These are phyloP conservation scores for Fusarium keratoplasticum DNA, from an alignment of 2,329 filamentous ascomycete genomes.

Conservation along the genomic window DNA sequence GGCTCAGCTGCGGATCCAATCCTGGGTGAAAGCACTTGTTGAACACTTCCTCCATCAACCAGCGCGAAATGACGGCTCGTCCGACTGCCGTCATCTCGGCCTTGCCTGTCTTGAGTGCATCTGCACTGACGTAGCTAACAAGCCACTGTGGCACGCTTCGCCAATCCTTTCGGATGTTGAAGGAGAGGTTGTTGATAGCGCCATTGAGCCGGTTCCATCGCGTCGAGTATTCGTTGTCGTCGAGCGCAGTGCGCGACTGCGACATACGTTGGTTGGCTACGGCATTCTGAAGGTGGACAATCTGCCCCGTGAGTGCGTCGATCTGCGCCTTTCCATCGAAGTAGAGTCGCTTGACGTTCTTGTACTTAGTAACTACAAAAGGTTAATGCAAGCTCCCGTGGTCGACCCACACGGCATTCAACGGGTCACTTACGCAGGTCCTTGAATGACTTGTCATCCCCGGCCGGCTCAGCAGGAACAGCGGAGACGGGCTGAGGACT, in stretches of 20 bases:
- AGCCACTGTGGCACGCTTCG: constrained; percentile 84
- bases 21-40: constrained; percentile 93
- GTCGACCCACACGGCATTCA: not conserved
- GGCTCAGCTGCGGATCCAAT: constrained; percentile 80
- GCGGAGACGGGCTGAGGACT: constrained; percentile 65
- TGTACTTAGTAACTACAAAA: constrained; percentile 87
- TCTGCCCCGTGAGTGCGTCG: constrained; percentile 85
- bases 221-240: constrained; percentile 93
- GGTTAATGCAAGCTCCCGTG: constrained; percentile 15
- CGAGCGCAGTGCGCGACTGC: constrained; percentile 91
- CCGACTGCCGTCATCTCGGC: constrained; percentile 99
- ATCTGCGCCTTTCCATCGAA: constrained; percentile 96
- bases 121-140: constrained; percentile 81
- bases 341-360: constrained; percentile 97
- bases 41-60: constrained; percentile 92
- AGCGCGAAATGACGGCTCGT: constrained; percentile 86
- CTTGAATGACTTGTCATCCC: constrained; percentile 67
- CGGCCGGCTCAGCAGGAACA: constrained; percentile 50
- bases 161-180: constrained; percentile 98
- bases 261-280: constrained; percentile 95
- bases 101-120: constrained; percentile 87
- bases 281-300: constrained; percentile 97
- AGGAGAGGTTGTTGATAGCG: constrained; percentile 92
- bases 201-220: constrained; percentile 93
- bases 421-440: constrained; percentile 62